These are phyloP conservation scores for Drechslerella coelobrocha DNA, from an alignment of 2,329 filamentous ascomycete species.

Conservation along the genomic window DNA sequence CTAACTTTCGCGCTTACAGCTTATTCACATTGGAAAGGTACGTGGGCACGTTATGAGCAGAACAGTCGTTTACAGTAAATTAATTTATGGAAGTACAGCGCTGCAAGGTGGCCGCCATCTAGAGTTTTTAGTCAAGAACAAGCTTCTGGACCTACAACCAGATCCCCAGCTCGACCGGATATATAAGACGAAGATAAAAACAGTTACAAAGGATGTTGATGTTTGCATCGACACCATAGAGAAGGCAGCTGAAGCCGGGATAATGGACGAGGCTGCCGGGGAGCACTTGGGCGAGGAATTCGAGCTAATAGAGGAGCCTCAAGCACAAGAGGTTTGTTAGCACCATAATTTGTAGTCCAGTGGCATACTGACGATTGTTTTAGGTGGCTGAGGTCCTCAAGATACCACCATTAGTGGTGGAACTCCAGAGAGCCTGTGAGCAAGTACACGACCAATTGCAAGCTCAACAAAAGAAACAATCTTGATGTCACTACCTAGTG, in stretches of 20 bases:
- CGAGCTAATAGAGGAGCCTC: constrained; percentile 56
- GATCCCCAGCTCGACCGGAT: constrained; percentile 75
- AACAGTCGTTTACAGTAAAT: neutral
- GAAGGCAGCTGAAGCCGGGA: constrained; percentile 57
- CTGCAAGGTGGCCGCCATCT: constrained; percentile 83
- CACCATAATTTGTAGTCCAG: neutral
- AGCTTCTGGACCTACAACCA: constrained; percentile 71
- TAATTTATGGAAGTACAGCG: constrained; percentile 61
- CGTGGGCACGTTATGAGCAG: constrained; percentile 53
- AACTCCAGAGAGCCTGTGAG: constrained; percentile 77
- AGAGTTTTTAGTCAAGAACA: constrained; percentile 77
- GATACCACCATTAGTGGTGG: constrained; percentile 73
- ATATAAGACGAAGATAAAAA: constrained; percentile 62
- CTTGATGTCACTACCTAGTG: neutral
- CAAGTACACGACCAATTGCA: constrained; percentile 66
- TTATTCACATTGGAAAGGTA: constrained; percentile 72
- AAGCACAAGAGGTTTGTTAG: constrained; percentile 52
- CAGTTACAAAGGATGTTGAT: constrained; percentile 16
- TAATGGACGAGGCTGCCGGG: constrained; percentile 55
- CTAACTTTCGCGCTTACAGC: constrained; percentile 34
- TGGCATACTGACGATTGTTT: constrained; percentile 7
- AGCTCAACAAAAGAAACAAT: constrained; percentile 45
- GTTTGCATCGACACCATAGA: constrained; percentile 54
- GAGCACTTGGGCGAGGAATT: constrained; percentile 56
- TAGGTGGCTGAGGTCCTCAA: constrained; percentile 68